Evolutionary conservation across 345 rosid species (phyloP).

Genomic region (Salix koriyanagi): DNA sequence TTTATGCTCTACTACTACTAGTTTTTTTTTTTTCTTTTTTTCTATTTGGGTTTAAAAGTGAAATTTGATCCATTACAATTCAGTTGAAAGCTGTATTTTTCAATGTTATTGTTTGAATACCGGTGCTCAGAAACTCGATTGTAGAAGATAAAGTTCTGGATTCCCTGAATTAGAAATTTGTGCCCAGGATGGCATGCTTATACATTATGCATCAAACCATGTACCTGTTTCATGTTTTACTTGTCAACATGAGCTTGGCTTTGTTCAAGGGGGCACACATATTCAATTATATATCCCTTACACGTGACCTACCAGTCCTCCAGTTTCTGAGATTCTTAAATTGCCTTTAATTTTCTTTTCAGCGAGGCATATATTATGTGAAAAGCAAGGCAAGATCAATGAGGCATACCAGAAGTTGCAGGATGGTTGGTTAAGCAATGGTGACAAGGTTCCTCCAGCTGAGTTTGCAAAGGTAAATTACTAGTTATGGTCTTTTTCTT

Average conservation of each 20-base stretch:
- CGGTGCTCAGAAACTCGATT: background rate
- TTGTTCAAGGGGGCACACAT: background rate
- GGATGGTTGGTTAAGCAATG: constrained; percentile 90
- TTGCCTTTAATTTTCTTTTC: constrained; percentile 19
- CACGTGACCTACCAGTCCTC: background rate
- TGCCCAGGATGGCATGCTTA: background rate
- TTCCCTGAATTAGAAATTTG: background rate
- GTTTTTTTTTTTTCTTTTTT: background rate
- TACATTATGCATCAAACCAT: background rate
- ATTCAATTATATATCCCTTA: background rate
- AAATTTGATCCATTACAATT: background rate
- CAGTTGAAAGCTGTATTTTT: background rate
- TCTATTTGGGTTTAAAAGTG: background rate
- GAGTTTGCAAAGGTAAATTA: constrained; percentile 83
- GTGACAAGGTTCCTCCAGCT: constrained; percentile 97
- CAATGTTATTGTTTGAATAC: background rate
- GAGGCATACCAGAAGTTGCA: constrained; percentile 92
- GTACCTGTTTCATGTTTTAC: background rate
- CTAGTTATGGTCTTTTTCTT: background rate
- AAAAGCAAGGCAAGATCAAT: constrained; percentile 93
- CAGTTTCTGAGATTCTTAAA: background rate
- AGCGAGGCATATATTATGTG: constrained; percentile 88
- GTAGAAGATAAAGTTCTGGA: background rate
- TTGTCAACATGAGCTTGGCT: background rate
- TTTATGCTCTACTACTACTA: background rate